A percentile compares a stretch with the other conserved stretches of the same genome.
phyloP scores from a whole-genome alignment of 148 eudicot genomes.

The Suaeda aralocaspica region DNA sequence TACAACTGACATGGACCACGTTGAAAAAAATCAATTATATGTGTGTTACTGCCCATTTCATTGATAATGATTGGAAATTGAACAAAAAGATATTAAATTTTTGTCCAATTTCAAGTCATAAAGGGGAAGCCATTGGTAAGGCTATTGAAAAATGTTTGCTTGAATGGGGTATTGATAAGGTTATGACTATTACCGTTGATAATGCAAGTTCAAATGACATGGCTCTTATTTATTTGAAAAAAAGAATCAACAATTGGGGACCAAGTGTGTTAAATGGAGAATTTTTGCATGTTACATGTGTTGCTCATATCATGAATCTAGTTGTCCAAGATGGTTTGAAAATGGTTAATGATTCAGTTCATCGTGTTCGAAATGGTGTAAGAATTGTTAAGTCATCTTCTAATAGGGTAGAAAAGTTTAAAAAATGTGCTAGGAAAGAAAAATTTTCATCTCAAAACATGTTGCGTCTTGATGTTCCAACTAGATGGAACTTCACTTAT shows the following conservation, averaged over 20 bases:
- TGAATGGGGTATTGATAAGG: not conserved
- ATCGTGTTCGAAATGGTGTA: not conserved
- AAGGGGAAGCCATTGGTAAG: not conserved
- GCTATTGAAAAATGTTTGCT: not conserved
- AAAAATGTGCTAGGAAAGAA: not conserved
- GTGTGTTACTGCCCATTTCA: no score
- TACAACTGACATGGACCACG: no score
- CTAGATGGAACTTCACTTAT: not conserved
- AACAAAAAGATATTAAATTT: not conserved
- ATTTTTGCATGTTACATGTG: constrained; percentile 12
- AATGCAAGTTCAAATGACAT: no score
- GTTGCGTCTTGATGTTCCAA: constrained; percentile 5
- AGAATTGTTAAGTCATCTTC: not conserved
- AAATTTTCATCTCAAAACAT: not conserved
- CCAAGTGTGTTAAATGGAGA: constrained; percentile 1
- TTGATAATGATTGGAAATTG: not conserved
- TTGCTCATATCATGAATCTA: constrained; percentile 11
- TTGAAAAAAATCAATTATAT: no score
- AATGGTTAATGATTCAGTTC: not conserved
- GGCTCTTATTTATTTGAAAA: not conserved
- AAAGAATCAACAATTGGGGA: not conserved
- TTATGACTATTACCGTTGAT: constrained; percentile 6
- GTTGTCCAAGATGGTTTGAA: not conserved
- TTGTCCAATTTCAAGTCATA: constrained; percentile 8
- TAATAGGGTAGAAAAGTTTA: no score